Base-by-base conservation (phyloP, 1,284 basidiomycete genomes). In the Ganoderma lucidum region DNA sequence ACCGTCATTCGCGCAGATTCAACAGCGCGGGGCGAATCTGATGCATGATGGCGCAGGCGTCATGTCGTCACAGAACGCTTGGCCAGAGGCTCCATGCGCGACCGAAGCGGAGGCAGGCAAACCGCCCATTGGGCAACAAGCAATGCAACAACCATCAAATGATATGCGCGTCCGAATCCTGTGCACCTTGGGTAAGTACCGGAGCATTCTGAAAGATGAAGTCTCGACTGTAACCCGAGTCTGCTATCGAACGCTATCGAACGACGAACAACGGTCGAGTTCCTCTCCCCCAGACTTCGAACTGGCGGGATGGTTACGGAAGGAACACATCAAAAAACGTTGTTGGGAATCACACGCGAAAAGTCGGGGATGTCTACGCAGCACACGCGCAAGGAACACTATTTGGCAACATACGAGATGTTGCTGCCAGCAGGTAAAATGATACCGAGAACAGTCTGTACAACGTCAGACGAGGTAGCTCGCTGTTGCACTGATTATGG, bases 21-120 rank as follows among this genome's bases (percentile, higher is more conserved):
- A 51, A 51, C 56, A 59, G 58, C 37, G 32, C 35, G 37, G 37
- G 35, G 58, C 35, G 9, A 51, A 51, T 51, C 48, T 68, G 63
- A 68, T 68, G 67, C 28, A 23, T 68, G 63, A 68, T 68, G 67
- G 45, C 45, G 32, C 44, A 48, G 41, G 35, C 12, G 65, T 32
- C 37, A 62, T 66, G 37, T 62, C 37, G 48, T 8, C 65, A 53
- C 32, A 8, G 42, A 8, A 41, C 35, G 56, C 56, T 39, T 39
- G 35, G 53, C 30, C 23, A 51, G 32, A 56, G 30, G 53, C 32
- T 56, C 53, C 30, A 56, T 8, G 14, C 53, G 53, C 32, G 53
- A 56, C 30, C 53, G 53, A 56, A 56, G 30, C 53, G 15, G 32
- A 8, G 53, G 30, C 53, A 19, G 53, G 30, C 0, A 35, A 8